These are phyloP conservation scores for Uronychia setigera DNA, from an alignment of 73 alveolate species.

Conservation along the genomic window DNA sequence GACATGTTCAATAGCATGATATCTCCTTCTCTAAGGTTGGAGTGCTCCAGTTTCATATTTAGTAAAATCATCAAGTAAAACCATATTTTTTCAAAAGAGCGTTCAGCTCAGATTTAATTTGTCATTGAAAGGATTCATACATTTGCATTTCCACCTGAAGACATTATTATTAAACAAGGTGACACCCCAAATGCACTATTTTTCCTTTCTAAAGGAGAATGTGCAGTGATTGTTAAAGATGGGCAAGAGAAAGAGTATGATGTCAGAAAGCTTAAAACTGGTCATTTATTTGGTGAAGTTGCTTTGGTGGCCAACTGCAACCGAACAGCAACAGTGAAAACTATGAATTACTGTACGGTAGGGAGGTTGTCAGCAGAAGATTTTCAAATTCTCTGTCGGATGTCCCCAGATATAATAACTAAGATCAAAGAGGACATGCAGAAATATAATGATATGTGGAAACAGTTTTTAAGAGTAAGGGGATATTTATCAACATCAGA, in stretches of 20 bases:
- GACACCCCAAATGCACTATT: conserved; percentile 10
- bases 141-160: conserved; percentile 34
- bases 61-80: conserved; percentile 24
- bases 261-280: conserved; percentile 76
- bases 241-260: conserved; percentile 44
- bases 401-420: background rate
- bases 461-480: background rate
- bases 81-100: background rate
- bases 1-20: background rate
- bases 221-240: conserved; percentile 51
- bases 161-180: conserved; percentile 35
- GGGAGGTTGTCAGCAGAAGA: conserved; percentile 66
- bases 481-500: background rate
- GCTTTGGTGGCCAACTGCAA: conserved; percentile 81
- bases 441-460: conserved; percentile 12
- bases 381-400: conserved; percentile 14
- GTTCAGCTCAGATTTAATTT: conserved; percentile 23
- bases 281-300: conserved; percentile 93
- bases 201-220: conserved; percentile 52
- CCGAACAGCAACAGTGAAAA: conserved; percentile 90
- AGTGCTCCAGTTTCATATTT: conserved; percentile 26
- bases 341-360: conserved; percentile 71
- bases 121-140: conserved; percentile 13
- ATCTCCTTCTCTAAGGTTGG: conserved; percentile 5
- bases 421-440: background rate